Conservation (phyloP, 2,329 filamentous ascomycete genomes). For the Venturia nashicola region DNA sequence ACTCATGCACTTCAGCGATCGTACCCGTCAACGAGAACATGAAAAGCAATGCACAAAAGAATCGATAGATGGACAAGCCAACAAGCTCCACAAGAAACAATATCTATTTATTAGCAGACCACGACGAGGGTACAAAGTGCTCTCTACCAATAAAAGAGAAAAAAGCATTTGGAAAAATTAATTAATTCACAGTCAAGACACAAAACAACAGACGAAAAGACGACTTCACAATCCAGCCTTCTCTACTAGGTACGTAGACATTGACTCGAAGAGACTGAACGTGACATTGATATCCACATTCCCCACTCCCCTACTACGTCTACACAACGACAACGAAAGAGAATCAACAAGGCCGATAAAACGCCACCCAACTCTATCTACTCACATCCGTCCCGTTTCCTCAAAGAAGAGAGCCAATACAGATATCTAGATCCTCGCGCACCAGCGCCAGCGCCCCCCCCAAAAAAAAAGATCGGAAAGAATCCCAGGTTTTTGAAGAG, state of each 20-base stretch:
- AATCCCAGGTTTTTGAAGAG: not conserved
- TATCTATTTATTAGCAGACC: too few relatives aligned
- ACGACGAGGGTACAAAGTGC: too few relatives aligned
- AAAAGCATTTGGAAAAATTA: too few relatives aligned
- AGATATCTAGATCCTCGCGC: not conserved
- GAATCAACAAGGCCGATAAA: not conserved
- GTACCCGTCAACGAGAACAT: too few relatives aligned
- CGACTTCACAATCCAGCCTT: too few relatives aligned
- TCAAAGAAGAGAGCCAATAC: not conserved
- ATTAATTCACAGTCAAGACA: too few relatives aligned
- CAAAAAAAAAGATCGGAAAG: not conserved
- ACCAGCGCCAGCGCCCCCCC: not conserved
- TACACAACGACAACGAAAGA: not conserved
- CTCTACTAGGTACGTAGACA: too few relatives aligned
- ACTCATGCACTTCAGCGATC: not conserved
- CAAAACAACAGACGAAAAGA: too few relatives aligned
- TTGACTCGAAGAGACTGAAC: not conserved
- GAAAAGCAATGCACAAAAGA: too few relatives aligned
- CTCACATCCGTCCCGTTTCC: not conserved
- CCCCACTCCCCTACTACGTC: not conserved
- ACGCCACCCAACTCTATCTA: not conserved
- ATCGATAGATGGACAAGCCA: too few relatives aligned
- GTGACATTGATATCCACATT: not conserved
- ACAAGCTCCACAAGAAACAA: too few relatives aligned
- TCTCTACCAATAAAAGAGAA: too few relatives aligned